Evolutionary conservation across 192 early-diverging fungal species (phyloP).

Genomic region (Haplosporangium gracile): DNA sequence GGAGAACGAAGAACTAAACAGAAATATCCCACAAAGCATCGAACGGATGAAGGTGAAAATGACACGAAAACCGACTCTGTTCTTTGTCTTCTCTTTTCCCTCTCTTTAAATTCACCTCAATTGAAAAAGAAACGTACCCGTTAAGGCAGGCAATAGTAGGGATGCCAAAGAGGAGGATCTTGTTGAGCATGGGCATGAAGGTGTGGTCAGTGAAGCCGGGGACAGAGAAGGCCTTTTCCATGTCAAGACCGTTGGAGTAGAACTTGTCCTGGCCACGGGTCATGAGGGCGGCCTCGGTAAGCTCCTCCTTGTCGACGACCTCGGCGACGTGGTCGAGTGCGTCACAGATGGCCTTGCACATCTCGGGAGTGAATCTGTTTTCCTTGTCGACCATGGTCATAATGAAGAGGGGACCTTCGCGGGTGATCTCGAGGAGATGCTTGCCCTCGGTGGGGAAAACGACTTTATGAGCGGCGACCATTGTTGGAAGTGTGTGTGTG

Average conservation of each 20-base stretch:
- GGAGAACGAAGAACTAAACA: neutral
- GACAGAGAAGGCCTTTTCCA: constrained; percentile 56
- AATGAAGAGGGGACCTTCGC: constrained; percentile 71
- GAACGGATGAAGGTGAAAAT: neutral
- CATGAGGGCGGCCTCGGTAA: constrained; percentile 67
- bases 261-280: constrained; percentile 77
- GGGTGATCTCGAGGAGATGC: constrained; percentile 34
- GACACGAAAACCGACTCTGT: neutral
- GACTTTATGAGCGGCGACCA: neutral
- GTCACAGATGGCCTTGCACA: constrained; percentile 66
- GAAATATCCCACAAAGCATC: neutral
- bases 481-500: neutral
- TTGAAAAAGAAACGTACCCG: constrained; percentile 52
- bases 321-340: constrained; percentile 72
- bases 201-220: constrained; percentile 64
- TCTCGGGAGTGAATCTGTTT: constrained; percentile 76
- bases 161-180: constrained; percentile 73
- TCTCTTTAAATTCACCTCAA: neutral
- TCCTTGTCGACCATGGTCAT: constrained; percentile 74
- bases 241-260: constrained; percentile 79
- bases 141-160: constrained; percentile 84
- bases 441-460: constrained; percentile 3
- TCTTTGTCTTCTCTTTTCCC: neutral
- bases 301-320: constrained; percentile 56
- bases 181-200: constrained; percentile 70